Percentiles rank a stretch among this genome's conserved stretches.
Evolutionary conservation across 768 basidiomycete genomes (phyloP).

Genomic region (Suillus spraguei): DNA sequence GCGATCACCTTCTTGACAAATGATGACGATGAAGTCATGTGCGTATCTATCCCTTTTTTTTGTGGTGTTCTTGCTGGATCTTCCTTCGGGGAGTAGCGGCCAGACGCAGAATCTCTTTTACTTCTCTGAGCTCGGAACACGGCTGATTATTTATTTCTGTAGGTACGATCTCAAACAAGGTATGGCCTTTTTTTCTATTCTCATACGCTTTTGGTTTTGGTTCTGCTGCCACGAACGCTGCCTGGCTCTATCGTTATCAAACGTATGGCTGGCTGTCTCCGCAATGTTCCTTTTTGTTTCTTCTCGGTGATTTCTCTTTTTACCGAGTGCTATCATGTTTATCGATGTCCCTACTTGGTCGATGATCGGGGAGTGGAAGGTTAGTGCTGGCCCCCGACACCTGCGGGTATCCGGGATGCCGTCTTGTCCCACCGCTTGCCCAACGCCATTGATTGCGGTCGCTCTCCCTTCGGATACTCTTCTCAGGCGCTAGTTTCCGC

Average conservation of each 20-base stretch:
- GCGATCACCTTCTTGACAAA: conserved; percentile 96
- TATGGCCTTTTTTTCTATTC: conserved; percentile 32
- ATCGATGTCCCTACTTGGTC: background rate
- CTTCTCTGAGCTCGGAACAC: conserved; percentile 5
- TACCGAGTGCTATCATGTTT: conserved; percentile 2
- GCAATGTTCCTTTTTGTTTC: background rate
- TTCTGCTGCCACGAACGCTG: conserved; percentile 4
- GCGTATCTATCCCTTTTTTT: conserved; percentile 34
- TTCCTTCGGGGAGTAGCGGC: conserved; percentile 9
- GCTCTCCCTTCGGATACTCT: background rate
- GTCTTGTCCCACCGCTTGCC: background rate
- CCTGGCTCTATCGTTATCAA: conserved; percentile 15
- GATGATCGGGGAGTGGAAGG: background rate
- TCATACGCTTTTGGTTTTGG: conserved; percentile 12
- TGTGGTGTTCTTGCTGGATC: conserved; percentile 1
- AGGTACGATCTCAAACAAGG: conserved; percentile 97
- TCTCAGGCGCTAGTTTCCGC: background rate
- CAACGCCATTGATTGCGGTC: background rate
- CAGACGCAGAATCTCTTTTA: background rate
- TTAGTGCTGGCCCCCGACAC: background rate
- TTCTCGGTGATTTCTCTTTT: conserved; percentile 19
- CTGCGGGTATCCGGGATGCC: conserved; percentile 3
- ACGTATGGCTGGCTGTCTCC: background rate
- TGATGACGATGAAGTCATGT: conserved; percentile 98
- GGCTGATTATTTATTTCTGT: conserved; percentile 18